Conservation (phyloP, 2,329 filamentous ascomycete genomes). For the Aspergillus texensis region DNA sequence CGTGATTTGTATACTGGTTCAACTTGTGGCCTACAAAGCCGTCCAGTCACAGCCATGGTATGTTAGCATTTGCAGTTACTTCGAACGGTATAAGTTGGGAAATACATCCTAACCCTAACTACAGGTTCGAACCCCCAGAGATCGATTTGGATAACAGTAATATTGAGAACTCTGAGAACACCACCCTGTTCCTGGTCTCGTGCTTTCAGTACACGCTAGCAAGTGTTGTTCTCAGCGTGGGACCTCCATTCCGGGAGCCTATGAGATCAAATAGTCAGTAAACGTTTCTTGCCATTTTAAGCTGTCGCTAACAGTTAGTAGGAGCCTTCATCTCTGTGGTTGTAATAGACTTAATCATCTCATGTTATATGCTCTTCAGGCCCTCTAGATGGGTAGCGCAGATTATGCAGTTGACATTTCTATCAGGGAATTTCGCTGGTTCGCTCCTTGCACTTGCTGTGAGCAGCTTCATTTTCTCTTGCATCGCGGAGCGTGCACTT, state of each 20-base stretch:
- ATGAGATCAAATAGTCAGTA: constrained; percentile 76
- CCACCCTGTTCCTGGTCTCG: constrained; percentile 82
- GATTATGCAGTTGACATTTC: constrained; percentile 83
- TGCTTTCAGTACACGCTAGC: constrained; percentile 95
- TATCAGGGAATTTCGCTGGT: constrained; percentile 71
- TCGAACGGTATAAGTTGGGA: not conserved
- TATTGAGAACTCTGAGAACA: constrained; percentile 91
- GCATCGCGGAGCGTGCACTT: constrained; percentile 70
- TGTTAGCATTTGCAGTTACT: constrained; percentile 19
- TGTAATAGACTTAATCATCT: constrained; percentile 65
- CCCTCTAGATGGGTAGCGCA: constrained; percentile 69
- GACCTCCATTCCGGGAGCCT: constrained; percentile 81
- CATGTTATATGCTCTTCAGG: constrained; percentile 77
- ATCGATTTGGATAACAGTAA: constrained; percentile 79
- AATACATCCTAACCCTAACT: constrained; percentile 19
- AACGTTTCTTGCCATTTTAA: not conserved
- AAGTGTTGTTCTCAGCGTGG: constrained; percentile 87
- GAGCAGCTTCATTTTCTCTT: constrained; percentile 69
- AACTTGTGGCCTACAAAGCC: constrained; percentile 71
- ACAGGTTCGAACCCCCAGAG: constrained; percentile 75
- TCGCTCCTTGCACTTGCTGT: constrained; percentile 72
- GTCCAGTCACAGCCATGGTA: constrained; percentile 82
- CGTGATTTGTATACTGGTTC: constrained; percentile 73
- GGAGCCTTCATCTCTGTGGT: constrained; percentile 85
- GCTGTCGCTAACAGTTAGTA: constrained; percentile 35